Evolutionary conservation across 2,329 filamentous ascomycete species (phyloP), one percentile per base, ranked within the genome.

Genomic region (Colletotrichum agaves): DNA sequence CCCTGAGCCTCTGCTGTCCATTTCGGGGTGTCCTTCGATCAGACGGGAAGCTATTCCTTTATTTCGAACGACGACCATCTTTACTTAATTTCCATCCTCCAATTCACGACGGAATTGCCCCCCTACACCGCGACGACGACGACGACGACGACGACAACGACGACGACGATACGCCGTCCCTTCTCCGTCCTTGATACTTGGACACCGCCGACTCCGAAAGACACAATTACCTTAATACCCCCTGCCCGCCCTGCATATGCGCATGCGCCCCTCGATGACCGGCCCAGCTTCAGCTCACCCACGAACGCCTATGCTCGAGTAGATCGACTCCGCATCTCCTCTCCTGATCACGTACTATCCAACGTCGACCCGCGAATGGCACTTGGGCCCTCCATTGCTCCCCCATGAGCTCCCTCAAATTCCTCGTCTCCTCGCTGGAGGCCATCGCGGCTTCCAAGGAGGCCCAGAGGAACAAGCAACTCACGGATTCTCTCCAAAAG

Each of bases 371-470:
- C 31, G 56, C 83, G 83, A 78, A 85, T 85, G 84, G 78, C 81
- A 78, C 73, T 78, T 79, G 74, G 78, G 70, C 72, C 69, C 72
- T 73, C 73, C 71, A 74, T 74, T 76, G 83, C 75, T 87, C 89
- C 77, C 91, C 89, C 73, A 91, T 97, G 84, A 97, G 91, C 86
- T 98, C 96, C 73, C 90, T 97, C 75, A 94, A 98, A 75, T 99
- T 99, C 78, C 93, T 99, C 75, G 90, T 97, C 75, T 94, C 93
- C 75, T 95, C 96, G 43, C 83, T 99, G 77, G 96, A 98, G 84
- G 91, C 90, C 77, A 98, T 99, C 76, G 93, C 92, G 68, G 88
- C 91, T 63, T 97, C 94, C 52, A 97, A 95, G 81, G 95, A 99
- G 82, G 94, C 94, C 59, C 88, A 92, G 78, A 93, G 90, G 81